Percentiles rank a stretch among this genome's conserved stretches.
These are phyloP conservation scores for Arthroderma uncinatum DNA, from an alignment of 2,329 filamentous ascomycete genomes.

Conservation along the genomic window DNA sequence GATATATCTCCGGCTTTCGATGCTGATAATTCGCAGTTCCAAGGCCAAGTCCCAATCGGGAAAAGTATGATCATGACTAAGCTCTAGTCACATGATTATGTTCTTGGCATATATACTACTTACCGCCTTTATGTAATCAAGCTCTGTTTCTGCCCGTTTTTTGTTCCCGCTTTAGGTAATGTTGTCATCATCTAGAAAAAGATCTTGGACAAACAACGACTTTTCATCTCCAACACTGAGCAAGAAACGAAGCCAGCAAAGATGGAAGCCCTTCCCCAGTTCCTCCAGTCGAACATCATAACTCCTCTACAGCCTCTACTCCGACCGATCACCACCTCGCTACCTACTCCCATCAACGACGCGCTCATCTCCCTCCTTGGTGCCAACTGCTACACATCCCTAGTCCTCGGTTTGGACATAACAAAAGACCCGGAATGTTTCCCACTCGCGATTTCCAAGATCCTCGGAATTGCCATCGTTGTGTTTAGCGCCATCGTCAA, in stretches of 20 bases:
- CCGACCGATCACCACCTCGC: slow-evolving; percentile 57
- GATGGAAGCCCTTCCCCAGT: slow-evolving; percentile 37
- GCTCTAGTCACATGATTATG: too few relatives aligned
- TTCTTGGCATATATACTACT: too few relatives aligned
- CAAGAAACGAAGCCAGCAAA: background rate
- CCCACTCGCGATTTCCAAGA: slow-evolving; percentile 85
- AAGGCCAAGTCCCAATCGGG: too few relatives aligned
- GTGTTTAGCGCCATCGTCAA: slow-evolving; percentile 85
- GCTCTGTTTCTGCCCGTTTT: too few relatives aligned
- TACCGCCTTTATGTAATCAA: too few relatives aligned
- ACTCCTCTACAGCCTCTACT: slow-evolving; percentile 41
- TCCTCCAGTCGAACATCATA: slow-evolving; percentile 31
- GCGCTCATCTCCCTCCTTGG: slow-evolving; percentile 71
- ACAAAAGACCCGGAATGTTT: slow-evolving; percentile 65
- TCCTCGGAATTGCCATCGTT: slow-evolving; percentile 85
- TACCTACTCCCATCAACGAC: slow-evolving; percentile 64
- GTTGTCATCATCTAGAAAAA: too few relatives aligned
- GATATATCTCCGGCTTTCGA: background rate
- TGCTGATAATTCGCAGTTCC: background rate
- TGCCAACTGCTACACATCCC: slow-evolving; percentile 68
- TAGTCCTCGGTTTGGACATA: slow-evolving; percentile 72
- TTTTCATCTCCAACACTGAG: background rate
- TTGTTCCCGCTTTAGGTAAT: too few relatives aligned
- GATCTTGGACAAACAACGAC: background rate
- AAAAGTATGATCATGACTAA: too few relatives aligned